These are phyloP conservation scores for Epichloe gansuensis DNA, from an alignment of 2,329 filamentous ascomycete genomes.

Conservation along the genomic window DNA sequence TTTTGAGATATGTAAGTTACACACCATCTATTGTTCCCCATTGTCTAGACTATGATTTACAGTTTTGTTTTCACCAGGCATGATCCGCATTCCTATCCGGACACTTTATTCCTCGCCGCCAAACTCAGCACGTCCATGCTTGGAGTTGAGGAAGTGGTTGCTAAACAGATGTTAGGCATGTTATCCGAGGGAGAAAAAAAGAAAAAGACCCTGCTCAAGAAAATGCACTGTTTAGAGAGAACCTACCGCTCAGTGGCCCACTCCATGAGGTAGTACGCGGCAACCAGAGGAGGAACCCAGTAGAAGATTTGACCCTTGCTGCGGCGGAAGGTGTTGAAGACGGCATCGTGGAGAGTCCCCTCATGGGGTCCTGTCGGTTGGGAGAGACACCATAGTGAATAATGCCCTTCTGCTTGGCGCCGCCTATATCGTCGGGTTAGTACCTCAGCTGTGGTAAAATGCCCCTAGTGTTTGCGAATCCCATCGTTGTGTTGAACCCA, in stretches of 20 bases:
- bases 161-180: conserved; percentile 26
- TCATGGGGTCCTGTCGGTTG: conserved; percentile 83
- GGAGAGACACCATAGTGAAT: conserved; percentile 63
- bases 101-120: conserved; percentile 31
- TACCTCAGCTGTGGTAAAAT: not conserved
- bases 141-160: conserved; percentile 74
- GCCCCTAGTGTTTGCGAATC: not conserved
- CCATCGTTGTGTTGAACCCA: not conserved
- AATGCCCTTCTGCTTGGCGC: conserved; percentile 50
- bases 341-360: conserved; percentile 61
- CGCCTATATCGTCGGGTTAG: conserved; percentile 27
- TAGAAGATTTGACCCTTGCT: conserved; percentile 80
- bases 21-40: conserved; percentile 25
- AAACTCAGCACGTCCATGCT: conserved; percentile 52
- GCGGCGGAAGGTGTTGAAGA: conserved; percentile 94
- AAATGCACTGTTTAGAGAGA: no score
- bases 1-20: conserved; percentile 9
- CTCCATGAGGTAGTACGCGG: conserved; percentile 71
- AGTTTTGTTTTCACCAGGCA: conserved; percentile 10
- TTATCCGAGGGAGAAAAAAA: not conserved
- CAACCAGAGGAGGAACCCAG: conserved; percentile 66
- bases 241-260: conserved; percentile 87
- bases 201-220: no score
- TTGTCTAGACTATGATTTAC: conserved; percentile 31
- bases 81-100: conserved; percentile 4